phyloP scores from a whole-genome alignment of 768 basidiomycete species.

The Pulveroboletus frians region DNA sequence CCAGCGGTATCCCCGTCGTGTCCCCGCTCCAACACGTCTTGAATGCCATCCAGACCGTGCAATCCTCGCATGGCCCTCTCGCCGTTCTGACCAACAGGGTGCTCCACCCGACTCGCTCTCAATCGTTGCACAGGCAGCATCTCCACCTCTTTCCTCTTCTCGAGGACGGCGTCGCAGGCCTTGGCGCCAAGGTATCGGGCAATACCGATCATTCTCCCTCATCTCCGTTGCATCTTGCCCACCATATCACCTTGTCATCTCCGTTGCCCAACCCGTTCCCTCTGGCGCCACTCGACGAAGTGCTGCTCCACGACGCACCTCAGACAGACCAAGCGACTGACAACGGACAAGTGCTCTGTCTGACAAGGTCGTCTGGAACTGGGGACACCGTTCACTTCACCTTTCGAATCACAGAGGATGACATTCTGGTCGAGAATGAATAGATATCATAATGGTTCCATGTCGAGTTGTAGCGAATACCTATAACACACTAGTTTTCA shows the following conservation, averaged over 20 bases:
- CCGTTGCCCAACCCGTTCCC: conserved; percentile 12
- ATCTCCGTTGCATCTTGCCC: conserved; percentile 31
- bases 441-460: neutral
- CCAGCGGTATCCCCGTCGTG: conserved; percentile 4
- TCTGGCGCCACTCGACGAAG: conserved; percentile 14
- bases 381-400: conserved; percentile 16
- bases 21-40: conserved; percentile 45
- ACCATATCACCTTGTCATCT: conserved; percentile 37
- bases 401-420: conserved; percentile 22
- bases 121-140: conserved; percentile 46
- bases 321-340: conserved; percentile 16
- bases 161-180: conserved; percentile 10
- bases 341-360: conserved; percentile 22
- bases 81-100: conserved; percentile 63
- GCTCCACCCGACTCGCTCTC: conserved; percentile 29
- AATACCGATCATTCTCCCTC: conserved; percentile 10
- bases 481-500: conserved; percentile 7
- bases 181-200: conserved; percentile 9
- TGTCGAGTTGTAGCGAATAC: neutral
- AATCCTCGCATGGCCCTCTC: conserved; percentile 44
- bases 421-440: conserved; percentile 7
- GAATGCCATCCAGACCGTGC: conserved; percentile 44
- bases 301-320: conserved; percentile 13
- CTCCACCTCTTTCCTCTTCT: conserved; percentile 41
- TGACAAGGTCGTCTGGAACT: conserved; percentile 27